Percentiles rank a stretch among this genome's conserved stretches.
phyloP scores from a whole-genome alignment of 306 rosid species.

The Pterocarpus santalinus region DNA sequence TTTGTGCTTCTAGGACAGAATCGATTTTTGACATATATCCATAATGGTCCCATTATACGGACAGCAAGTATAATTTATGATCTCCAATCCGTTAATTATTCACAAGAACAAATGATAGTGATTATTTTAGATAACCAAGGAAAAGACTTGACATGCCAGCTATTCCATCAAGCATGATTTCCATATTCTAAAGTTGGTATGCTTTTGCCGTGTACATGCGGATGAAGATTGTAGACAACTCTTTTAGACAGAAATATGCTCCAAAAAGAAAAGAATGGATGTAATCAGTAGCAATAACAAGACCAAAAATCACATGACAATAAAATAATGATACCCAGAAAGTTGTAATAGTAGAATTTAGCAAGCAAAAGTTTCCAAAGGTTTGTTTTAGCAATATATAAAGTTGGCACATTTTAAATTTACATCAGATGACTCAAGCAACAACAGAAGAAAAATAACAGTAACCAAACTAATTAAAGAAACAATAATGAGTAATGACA shows the following conservation, averaged over 20 bases:
- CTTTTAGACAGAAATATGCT: slow-evolving; percentile 41
- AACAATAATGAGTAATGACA: slow-evolving; percentile 27
- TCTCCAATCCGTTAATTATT: slow-evolving; percentile 41
- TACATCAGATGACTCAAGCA: slow-evolving; percentile 13
- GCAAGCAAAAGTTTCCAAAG: slow-evolving; percentile 32
- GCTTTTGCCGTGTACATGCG: slow-evolving; percentile 21
- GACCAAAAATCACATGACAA: slow-evolving; percentile 11
- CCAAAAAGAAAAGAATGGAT: slow-evolving; percentile 32
- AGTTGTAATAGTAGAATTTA: slow-evolving; percentile 39
- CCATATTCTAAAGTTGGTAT: slow-evolving; percentile 32
- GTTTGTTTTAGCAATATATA: neutral
- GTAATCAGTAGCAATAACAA: slow-evolving; percentile 33
- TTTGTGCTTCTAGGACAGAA: slow-evolving; percentile 32
- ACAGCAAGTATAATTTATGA: slow-evolving; percentile 44
- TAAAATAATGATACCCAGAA: slow-evolving; percentile 33
- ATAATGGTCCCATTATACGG: slow-evolving; percentile 42
- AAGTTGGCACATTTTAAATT: slow-evolving; percentile 34
- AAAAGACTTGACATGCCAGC: slow-evolving; percentile 49
- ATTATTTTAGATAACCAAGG: slow-evolving; percentile 36
- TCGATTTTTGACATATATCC: slow-evolving; percentile 23
- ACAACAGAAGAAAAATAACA: slow-evolving; percentile 17
- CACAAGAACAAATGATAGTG: slow-evolving; percentile 38
- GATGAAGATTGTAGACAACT: slow-evolving; percentile 40
- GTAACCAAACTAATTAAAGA: slow-evolving; percentile 16
- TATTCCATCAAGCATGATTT: slow-evolving; percentile 46